Percentiles rank a stretch among this genome's conserved stretches.
These are phyloP conservation scores for Alternaria postmessia DNA, from an alignment of 2,329 filamentous ascomycete genomes.

Conservation along the genomic window DNA sequence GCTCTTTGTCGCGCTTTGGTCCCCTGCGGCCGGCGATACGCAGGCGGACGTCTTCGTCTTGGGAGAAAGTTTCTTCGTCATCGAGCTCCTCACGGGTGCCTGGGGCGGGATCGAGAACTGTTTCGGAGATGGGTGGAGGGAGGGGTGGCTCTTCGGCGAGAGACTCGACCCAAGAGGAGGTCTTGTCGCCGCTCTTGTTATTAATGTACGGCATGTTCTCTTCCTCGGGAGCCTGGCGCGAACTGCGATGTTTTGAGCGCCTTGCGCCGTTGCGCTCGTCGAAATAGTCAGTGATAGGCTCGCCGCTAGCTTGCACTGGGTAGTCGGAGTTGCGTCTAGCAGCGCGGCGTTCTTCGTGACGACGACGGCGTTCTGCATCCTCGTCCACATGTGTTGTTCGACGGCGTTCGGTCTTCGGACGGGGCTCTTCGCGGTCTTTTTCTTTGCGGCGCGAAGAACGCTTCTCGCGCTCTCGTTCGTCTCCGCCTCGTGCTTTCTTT, in stretches of 20 bases:
- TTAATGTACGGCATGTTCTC: conserved; percentile 47
- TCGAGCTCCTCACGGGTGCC: conserved; percentile 33
- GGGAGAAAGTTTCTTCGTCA: conserved; percentile 47
- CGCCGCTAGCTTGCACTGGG: conserved; percentile 39
- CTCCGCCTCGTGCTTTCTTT: conserved; percentile 43
- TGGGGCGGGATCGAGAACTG: conserved; percentile 55
- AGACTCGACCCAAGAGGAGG: conserved; percentile 59
- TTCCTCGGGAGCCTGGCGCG: conserved; percentile 39
- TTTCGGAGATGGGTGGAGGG: conserved; percentile 56
- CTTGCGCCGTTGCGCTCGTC: conserved; percentile 52
- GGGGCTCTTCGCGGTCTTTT: conserved; percentile 39
- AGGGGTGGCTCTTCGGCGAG: conserved; percentile 57
- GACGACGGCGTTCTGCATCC: conserved; percentile 48
- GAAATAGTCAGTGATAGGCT: conserved; percentile 55
- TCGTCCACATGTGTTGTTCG: conserved; percentile 48
- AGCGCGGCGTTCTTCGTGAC: conserved; percentile 55
- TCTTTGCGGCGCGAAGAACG: conserved; percentile 48
- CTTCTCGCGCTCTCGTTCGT: conserved; percentile 46
- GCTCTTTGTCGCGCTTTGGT: conserved; percentile 42
- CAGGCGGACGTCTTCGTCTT: conserved; percentile 51
- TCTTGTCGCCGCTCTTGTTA: conserved; percentile 57
- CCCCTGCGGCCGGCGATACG: conserved; percentile 44
- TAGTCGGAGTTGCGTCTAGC: conserved; percentile 50
- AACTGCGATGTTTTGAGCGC: conserved; percentile 39
- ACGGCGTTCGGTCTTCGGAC: conserved; percentile 46